phyloP scores from a whole-genome alignment of 2,329 filamentous ascomycete species.

The Stachybotrys chartarum region DNA sequence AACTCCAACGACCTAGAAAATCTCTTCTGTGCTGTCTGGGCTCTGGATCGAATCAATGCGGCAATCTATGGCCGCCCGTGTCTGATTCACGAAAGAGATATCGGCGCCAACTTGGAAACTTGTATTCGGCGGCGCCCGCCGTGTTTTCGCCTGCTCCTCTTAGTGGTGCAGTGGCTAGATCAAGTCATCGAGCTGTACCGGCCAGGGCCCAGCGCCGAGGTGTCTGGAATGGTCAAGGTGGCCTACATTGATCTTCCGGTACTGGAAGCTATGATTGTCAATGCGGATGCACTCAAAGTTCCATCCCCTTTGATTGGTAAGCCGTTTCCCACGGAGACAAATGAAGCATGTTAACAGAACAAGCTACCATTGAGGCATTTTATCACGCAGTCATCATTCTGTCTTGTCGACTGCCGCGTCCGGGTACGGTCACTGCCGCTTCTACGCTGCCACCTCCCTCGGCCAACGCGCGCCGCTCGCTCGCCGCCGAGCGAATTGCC shows the following conservation, averaged over 20 bases:
- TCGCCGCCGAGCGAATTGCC: slow-evolving; percentile 51
- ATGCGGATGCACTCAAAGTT: slow-evolving; percentile 43
- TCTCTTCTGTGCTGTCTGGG: slow-evolving; percentile 54
- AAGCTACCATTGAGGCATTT: slow-evolving; percentile 54
- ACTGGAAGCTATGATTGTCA: slow-evolving; percentile 49
- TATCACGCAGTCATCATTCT: slow-evolving; percentile 59
- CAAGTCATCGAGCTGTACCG: slow-evolving; percentile 54
- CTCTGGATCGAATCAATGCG: slow-evolving; percentile 51
- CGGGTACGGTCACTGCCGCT: slow-evolving; percentile 29
- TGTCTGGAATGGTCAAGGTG: slow-evolving; percentile 32
- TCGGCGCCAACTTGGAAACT: slow-evolving; percentile 44
- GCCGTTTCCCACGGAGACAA: slow-evolving; percentile 5
- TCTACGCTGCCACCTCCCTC: slow-evolving; percentile 37
- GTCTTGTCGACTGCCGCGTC: slow-evolving; percentile 47
- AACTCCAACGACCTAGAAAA: slow-evolving; percentile 36
- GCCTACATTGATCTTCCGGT: slow-evolving; percentile 47
- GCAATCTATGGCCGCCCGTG: slow-evolving; percentile 54
- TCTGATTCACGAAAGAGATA: slow-evolving; percentile 53
- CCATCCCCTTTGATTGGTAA: slow-evolving; percentile 42
- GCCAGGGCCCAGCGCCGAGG: slow-evolving; percentile 36
- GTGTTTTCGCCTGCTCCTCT: slow-evolving; percentile 50
- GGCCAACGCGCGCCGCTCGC: slow-evolving; percentile 49
- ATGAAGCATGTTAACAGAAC: slow-evolving; percentile 11
- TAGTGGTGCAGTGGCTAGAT: slow-evolving; percentile 48
- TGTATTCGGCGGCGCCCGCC: slow-evolving; percentile 44